Conservation (phyloP, 1,284 basidiomycete species). For the Omphalotus olearius region DNA sequence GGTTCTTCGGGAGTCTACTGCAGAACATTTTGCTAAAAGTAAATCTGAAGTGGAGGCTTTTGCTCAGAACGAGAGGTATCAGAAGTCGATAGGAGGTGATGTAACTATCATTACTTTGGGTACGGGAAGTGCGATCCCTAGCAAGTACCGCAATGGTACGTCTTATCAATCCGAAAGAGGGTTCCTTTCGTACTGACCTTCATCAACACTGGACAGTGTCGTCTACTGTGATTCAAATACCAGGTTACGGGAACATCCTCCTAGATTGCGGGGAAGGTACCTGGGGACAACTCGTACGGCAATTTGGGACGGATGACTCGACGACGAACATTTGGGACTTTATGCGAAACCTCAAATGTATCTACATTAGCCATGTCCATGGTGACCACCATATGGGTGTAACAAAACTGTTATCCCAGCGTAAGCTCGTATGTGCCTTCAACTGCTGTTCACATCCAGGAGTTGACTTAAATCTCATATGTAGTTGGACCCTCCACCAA, state of each 20-base stretch:
- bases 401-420: slow-evolving; percentile 67
- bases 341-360: slow-evolving; percentile 69
- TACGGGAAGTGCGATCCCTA: slow-evolving; percentile 85
- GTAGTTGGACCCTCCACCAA: slow-evolving; percentile 56
- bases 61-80: background rate
- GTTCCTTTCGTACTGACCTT: background rate
- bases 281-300: slow-evolving; percentile 81
- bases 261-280: slow-evolving; percentile 92
- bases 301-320: slow-evolving; percentile 62
- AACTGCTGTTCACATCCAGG: background rate
- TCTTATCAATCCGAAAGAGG: background rate
- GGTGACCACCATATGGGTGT: slow-evolving; percentile 93
- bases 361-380: slow-evolving; percentile 90
- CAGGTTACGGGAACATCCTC: slow-evolving; percentile 67
- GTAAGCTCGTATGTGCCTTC: slow-evolving; percentile 56
- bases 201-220: slow-evolving; percentile 49
- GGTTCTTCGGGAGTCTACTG: slow-evolving; percentile 31
- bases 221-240: slow-evolving; percentile 69
- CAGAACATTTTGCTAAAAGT: slow-evolving; percentile 32
- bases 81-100: slow-evolving; percentile 46
- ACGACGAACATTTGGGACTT: slow-evolving; percentile 48
- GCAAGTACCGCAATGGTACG: slow-evolving; percentile 80
- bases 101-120: slow-evolving; percentile 79
- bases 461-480: background rate
- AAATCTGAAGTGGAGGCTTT: slow-evolving; percentile 22